Percentiles rank a stretch among this genome's conserved stretches.
phyloP scores from a whole-genome alignment of 441 rosid genomes.

The Pelargonium citronellum region DNA sequence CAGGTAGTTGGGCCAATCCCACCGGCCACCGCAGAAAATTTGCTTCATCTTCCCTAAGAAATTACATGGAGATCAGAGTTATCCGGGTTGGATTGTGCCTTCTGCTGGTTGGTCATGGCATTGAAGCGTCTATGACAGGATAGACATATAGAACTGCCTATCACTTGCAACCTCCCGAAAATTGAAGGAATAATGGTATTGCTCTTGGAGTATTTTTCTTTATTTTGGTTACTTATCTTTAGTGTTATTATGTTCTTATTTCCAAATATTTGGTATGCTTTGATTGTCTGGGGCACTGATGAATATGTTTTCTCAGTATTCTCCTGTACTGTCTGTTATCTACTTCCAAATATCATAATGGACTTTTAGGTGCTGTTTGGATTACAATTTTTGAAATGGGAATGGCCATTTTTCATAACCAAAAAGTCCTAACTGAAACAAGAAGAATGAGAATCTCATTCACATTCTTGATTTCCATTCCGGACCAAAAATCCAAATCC shows the following conservation, averaged over 20 bases:
- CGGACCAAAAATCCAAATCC: too few relatives aligned
- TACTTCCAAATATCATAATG: too few relatives aligned
- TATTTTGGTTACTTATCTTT: too few relatives aligned
- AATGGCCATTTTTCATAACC: too few relatives aligned
- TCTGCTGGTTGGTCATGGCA: background rate
- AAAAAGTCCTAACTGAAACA: too few relatives aligned
- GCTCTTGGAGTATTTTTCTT: background rate
- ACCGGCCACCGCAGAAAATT: background rate
- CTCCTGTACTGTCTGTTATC: background rate
- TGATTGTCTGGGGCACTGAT: background rate
- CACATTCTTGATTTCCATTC: too few relatives aligned
- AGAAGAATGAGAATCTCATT: too few relatives aligned
- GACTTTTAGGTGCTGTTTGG: too few relatives aligned
- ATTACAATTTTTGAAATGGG: too few relatives aligned
- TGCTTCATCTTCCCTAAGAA: background rate
- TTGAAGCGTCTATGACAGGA: background rate
- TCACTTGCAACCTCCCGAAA: background rate
- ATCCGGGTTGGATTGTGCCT: constrained; percentile 2
- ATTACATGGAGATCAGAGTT: background rate
- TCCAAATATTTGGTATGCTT: background rate
- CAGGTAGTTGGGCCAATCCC: background rate
- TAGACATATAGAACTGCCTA: background rate
- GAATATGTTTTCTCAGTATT: background rate
- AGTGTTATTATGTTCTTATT: background rate
- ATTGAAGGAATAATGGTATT: background rate